Conservation (phyloP, 345 rosid genomes). For the Citropsis articulata region DNA sequence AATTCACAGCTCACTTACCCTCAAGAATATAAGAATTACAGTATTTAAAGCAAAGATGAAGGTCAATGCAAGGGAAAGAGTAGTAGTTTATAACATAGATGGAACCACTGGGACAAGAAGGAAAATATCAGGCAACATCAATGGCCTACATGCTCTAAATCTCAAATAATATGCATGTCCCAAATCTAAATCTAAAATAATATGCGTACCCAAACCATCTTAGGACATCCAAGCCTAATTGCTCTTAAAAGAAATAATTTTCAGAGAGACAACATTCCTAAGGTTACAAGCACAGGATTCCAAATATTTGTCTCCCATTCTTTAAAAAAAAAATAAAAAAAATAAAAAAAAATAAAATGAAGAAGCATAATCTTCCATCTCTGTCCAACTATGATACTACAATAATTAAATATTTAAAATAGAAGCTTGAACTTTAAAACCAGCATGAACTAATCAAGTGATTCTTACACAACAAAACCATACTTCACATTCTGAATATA, state of each 20-base stretch:
- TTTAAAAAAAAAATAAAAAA: background rate
- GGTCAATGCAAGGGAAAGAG: background rate
- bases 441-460: background rate
- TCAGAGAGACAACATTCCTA: background rate
- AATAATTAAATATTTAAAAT: background rate
- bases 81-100: background rate
- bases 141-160: background rate
- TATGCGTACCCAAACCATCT: background rate
- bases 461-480: slow-evolving; percentile 4
- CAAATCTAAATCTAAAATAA: background rate
- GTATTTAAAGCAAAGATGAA: background rate
- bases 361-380: background rate
- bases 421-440: background rate
- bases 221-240: slow-evolving; percentile 1
- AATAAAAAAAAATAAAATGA: too few relatives aligned
- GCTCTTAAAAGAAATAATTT: background rate
- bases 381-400: background rate
- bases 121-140: background rate
- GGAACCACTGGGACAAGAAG: background rate
- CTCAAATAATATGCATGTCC: background rate
- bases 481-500: background rate
- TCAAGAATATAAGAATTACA: background rate
- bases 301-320: background rate
- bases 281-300: background rate
- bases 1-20: too few relatives aligned